A percentile compares a stretch with the other conserved stretches of the same genome.
Conservation (phyloP, 1,284 basidiomycete species). For the Cryptococcus wingfieldii region DNA sequence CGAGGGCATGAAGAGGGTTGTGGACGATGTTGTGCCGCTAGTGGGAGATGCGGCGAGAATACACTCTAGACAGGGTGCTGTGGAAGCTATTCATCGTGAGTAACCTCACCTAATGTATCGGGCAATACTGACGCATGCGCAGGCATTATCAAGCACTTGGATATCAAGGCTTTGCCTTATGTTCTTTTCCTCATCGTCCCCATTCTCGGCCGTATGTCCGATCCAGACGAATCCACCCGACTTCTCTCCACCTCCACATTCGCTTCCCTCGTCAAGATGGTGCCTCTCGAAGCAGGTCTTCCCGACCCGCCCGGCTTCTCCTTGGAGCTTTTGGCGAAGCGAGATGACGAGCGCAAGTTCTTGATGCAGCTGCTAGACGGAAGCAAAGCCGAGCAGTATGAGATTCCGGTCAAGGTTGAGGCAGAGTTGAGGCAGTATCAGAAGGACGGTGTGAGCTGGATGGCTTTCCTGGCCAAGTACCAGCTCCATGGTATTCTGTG, state of each 20-base stretch:
- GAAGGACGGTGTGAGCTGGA: slow-evolving; percentile 97
- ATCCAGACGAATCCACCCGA: slow-evolving; percentile 83
- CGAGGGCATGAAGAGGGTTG: slow-evolving; percentile 80
- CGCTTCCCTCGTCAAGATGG: slow-evolving; percentile 97
- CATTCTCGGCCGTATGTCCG: slow-evolving; percentile 95
- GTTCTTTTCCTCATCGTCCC: slow-evolving; percentile 97
- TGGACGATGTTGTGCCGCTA: slow-evolving; percentile 79
- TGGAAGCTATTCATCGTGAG: slow-evolving; percentile 86
- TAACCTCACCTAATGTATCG: no score
- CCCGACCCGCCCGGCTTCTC: slow-evolving; percentile 94
- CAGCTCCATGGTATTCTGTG: slow-evolving; percentile 97
- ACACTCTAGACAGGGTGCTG: slow-evolving; percentile 79
- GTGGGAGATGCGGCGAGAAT: slow-evolving; percentile 76
- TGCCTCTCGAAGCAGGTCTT: slow-evolving; percentile 92
- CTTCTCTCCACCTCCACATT: slow-evolving; percentile 94
- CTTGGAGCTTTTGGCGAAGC: slow-evolving; percentile 77
- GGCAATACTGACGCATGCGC: not conserved
- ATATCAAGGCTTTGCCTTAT: slow-evolving; percentile 93
- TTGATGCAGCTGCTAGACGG: slow-evolving; percentile 90
- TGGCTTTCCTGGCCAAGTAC: slow-evolving; percentile 93
- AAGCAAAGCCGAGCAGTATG: slow-evolving; percentile 87
- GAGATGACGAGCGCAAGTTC: slow-evolving; percentile 86
- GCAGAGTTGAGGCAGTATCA: slow-evolving; percentile 96
- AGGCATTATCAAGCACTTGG: slow-evolving; percentile 89
- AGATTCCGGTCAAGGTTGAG: slow-evolving; percentile 81